phyloP scores from a whole-genome alignment of 2,329 filamentous ascomycete genomes.

The Trichoderma semiorbis region DNA sequence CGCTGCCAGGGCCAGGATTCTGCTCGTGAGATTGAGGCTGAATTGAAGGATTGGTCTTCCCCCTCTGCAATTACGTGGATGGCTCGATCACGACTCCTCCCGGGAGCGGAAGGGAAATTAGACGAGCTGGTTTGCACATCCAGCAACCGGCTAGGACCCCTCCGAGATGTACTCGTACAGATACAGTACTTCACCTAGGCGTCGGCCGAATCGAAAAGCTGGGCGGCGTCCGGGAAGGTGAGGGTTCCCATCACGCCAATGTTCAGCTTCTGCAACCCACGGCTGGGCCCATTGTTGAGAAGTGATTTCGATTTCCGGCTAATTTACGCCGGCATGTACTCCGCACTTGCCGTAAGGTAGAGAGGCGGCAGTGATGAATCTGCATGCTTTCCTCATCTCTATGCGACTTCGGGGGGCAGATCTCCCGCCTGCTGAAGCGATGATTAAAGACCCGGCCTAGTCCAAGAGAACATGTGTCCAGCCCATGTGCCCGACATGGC shows the following conservation, averaged over 20 bases:
- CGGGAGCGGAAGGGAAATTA: conserved; percentile 11
- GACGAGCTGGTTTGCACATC: neutral
- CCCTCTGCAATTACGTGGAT: conserved; percentile 1
- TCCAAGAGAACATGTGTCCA: conserved; percentile 8
- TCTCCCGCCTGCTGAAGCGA: conserved; percentile 15
- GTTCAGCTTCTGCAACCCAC: conserved; percentile 12
- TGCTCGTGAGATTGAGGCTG: conserved; percentile 11
- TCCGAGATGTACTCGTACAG: neutral
- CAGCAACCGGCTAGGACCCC: neutral
- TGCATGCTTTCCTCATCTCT: conserved; percentile 1
- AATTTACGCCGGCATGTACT: conserved; percentile 3
- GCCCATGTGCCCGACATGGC: neutral
- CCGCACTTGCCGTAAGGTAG: neutral
- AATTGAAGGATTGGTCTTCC: conserved; percentile 12
- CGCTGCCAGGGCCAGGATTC: conserved; percentile 4
- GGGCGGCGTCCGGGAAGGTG: neutral
- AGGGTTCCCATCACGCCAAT: neutral
- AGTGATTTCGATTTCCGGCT: conserved; percentile 12
- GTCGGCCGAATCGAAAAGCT: neutral
- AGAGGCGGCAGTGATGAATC: conserved; percentile 6
- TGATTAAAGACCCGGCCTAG: conserved; percentile 14
- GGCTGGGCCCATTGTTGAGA: neutral
- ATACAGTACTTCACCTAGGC: neutral
- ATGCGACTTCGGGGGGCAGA: conserved; percentile 13
- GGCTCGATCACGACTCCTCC: conserved; percentile 8